Evolutionary conservation across 2,329 filamentous ascomycete species (phyloP).

Genomic region (Xylaria sp.): DNA sequence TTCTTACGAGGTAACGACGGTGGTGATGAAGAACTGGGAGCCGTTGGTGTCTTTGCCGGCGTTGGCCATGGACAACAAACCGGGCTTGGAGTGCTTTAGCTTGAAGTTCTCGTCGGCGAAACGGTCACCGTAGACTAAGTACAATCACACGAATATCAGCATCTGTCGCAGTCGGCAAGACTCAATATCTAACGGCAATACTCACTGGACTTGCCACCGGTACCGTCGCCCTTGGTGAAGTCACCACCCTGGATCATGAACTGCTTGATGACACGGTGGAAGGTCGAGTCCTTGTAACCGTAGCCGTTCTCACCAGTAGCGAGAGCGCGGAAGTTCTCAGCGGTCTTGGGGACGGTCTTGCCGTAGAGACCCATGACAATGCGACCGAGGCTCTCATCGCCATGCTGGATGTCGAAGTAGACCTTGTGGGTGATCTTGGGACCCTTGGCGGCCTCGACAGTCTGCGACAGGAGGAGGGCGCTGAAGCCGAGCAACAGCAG

Average conservation of each 20-base stretch:
- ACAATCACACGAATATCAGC: conserved; percentile 14
- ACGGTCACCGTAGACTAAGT: conserved; percentile 71
- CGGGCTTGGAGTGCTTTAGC: conserved; percentile 84
- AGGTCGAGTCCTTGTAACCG: conserved; percentile 73
- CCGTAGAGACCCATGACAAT: conserved; percentile 81
- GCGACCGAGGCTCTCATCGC: conserved; percentile 66
- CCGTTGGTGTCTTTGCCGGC: conserved; percentile 81
- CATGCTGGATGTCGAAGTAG: conserved; percentile 78
- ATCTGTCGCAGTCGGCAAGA: neutral
- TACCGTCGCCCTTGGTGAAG: conserved; percentile 77
- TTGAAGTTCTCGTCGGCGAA: conserved; percentile 94
- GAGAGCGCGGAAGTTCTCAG: conserved; percentile 71
- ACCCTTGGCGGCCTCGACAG: conserved; percentile 70
- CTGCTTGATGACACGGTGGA: conserved; percentile 85
- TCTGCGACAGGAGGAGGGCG: conserved; percentile 52
- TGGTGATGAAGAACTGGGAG: conserved; percentile 89
- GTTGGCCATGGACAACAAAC: conserved; percentile 80
- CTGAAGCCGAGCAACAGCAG: conserved; percentile 39
- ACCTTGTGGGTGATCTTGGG: conserved; percentile 96
- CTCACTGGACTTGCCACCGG: conserved; percentile 78
- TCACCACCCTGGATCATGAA: conserved; percentile 93
- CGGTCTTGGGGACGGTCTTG: conserved; percentile 75
- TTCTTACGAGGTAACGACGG: conserved; percentile 67
- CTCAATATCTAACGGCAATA: conserved; percentile 21
- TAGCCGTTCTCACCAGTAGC: conserved; percentile 83